Evolutionary conservation across 2,329 filamentous ascomycete species (phyloP), one percentile per base, ranked within the genome.

Genomic region (Pseudogymnoascus sp.): DNA sequence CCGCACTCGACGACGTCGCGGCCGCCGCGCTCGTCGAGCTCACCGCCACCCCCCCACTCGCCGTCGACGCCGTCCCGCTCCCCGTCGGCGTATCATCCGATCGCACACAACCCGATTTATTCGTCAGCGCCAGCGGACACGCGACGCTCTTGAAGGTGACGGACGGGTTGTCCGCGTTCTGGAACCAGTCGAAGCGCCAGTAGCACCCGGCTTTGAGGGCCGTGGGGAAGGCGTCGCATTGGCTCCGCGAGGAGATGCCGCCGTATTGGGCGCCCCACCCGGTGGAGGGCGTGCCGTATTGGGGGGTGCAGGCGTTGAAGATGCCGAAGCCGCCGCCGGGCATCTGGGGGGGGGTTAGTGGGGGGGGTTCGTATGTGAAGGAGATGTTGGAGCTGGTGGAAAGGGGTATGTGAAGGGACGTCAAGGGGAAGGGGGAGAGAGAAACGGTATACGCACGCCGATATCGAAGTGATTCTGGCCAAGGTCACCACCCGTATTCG

Each of bases 401-500:
- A 12, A 28, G 3, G 49, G 16, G 30, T 8, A 5, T 30, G 25
- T 35, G 39, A 19, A 39, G 28, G 28, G 28, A 8, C 28, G n/a
- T 22, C 5, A 19, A 42, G 19, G 39, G 6, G 49, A 45, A 33
- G 2, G 25, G 25, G 35, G 28, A 62, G 22, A 30, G 33, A n/a
- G 9, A 23, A 23, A 49, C 7, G n/a, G 39, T 30, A 19, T 62
- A 66, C 66, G 6, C 65, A 72, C 67, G 30, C 67, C 70, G 19
- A 86, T 69, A 72, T 86, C 83, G 68, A 86, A 86, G 65, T 86
- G 84, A 69, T 85, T 84, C 33, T 70, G 68, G 42, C 76, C 77
- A 6, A 86, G 74, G 69, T 86, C 84, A 19, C 76, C 77, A 30
- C 84, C 84, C 1, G 84, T 87, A 72, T 87, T 87, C 35, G 82